Evolutionary conservation across 139 green algal species (phyloP).

Genomic region (Choricystis sp.): DNA sequence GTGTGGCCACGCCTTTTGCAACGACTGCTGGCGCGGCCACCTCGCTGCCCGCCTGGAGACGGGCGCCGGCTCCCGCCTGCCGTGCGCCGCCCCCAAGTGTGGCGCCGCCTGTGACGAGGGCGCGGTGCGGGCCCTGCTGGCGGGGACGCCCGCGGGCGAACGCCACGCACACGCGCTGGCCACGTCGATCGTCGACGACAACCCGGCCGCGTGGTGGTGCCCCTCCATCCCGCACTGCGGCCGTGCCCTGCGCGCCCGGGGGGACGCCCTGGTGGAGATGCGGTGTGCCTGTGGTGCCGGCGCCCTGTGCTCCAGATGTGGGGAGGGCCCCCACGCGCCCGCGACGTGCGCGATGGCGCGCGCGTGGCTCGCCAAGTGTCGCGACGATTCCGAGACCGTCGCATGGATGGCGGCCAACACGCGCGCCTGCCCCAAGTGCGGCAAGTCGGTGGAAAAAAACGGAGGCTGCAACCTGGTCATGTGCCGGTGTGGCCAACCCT

Average conservation of each 20-base stretch:
- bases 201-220: slow-evolving; percentile 34
- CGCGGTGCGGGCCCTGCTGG: slow-evolving; percentile 19
- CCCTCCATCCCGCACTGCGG: slow-evolving; percentile 53
- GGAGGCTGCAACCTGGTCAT: slow-evolving; percentile 82
- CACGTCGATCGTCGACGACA: slow-evolving; percentile 50
- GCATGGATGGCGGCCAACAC: slow-evolving; percentile 66
- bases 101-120: slow-evolving; percentile 56
- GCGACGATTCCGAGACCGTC: slow-evolving; percentile 72
- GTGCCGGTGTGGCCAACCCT: slow-evolving; percentile 64
- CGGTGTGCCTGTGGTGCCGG: slow-evolving; percentile 47
- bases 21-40: slow-evolving; percentile 72
- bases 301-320: slow-evolving; percentile 77
- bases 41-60: slow-evolving; percentile 52
- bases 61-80: slow-evolving; percentile 32
- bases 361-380: slow-evolving; percentile 41
- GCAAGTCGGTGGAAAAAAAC: slow-evolving; percentile 84
- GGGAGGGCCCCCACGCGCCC: slow-evolving; percentile 55
- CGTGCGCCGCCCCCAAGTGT: slow-evolving; percentile 62
- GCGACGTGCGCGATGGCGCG: slow-evolving; percentile 69
- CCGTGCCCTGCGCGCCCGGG: slow-evolving; percentile 39
- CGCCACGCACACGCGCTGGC: not conserved
- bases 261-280: slow-evolving; percentile 40
- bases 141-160: not conserved
- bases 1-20: slow-evolving; percentile 75
- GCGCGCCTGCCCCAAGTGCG: slow-evolving; percentile 81